Percentiles rank a stretch among this genome's conserved stretches.
Evolutionary conservation across 805 yeast genomes (phyloP).

Genomic region (Yarrowia sp.): DNA sequence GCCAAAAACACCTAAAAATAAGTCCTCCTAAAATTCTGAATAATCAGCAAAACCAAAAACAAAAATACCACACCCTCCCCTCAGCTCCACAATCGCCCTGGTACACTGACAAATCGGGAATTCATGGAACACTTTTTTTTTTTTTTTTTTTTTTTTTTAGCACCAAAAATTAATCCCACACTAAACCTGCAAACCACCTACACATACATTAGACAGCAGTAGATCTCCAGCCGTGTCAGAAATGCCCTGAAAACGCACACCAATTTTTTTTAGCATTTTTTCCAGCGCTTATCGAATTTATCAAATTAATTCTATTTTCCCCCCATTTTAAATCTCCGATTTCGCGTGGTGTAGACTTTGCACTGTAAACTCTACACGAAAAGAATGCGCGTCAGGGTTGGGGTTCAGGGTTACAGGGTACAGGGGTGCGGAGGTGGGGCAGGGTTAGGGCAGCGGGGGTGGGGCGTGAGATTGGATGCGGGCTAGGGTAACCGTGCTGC

Average conservation of each 20-base stretch:
- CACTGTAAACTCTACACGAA: slow-evolving; percentile 31
- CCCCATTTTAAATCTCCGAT: background rate
- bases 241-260: too few species aligned
- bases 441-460: slow-evolving; percentile 14
- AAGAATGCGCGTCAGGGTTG: slow-evolving; percentile 30
- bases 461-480: slow-evolving; percentile 1
- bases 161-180: too few species aligned
- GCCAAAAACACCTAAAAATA: too few species aligned
- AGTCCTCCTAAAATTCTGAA: too few species aligned
- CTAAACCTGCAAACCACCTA: too few species aligned
- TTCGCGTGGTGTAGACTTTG: slow-evolving; percentile 22
- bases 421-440: slow-evolving; percentile 19
- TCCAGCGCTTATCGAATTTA: background rate
- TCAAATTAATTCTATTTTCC: background rate
- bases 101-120: too few species aligned
- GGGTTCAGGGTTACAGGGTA: slow-evolving; percentile 21
- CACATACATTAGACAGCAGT: background rate
- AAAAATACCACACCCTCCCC: too few species aligned
- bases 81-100: too few species aligned
- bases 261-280: background rate
- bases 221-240: slow-evolving; percentile 1
- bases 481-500: slow-evolving; percentile 4
- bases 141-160: too few species aligned
- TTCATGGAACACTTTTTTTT: too few species aligned
- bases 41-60: too few species aligned